Evolutionary conservation across 805 yeast species (phyloP).

Genomic region (Cyberlindnera sargentensis): DNA sequence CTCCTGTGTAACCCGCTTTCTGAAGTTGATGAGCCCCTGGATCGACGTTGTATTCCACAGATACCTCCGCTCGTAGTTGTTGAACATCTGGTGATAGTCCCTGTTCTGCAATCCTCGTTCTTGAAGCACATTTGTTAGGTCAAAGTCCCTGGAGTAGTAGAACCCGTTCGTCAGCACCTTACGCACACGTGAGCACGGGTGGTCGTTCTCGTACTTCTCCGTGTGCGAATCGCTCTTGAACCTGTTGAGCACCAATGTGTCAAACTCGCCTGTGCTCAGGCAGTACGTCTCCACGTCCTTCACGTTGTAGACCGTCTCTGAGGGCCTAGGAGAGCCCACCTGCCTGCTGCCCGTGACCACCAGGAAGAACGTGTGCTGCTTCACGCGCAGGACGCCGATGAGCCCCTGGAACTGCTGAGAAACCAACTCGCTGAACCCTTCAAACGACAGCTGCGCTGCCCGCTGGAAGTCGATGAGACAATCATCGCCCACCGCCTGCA

Average conservation of each 20-base stretch:
- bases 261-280: slow-evolving; percentile 50
- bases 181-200: slow-evolving; percentile 74
- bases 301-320: slow-evolving; percentile 46
- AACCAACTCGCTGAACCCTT: slow-evolving; percentile 34
- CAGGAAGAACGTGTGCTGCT: slow-evolving; percentile 48
- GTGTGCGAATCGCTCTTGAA: slow-evolving; percentile 17
- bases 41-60: slow-evolving; percentile 91
- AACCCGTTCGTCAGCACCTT: slow-evolving; percentile 79
- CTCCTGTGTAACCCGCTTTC: slow-evolving; percentile 55
- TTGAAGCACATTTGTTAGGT: slow-evolving; percentile 75
- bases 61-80: slow-evolving; percentile 62
- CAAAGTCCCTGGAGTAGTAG: slow-evolving; percentile 85
- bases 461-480: slow-evolving; percentile 49
- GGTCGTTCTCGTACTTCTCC: slow-evolving; percentile 39
- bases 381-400: slow-evolving; percentile 51
- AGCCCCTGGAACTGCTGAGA: slow-evolving; percentile 42
- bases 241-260: slow-evolving; percentile 25
- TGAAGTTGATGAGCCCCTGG: slow-evolving; percentile 65
- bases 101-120: slow-evolving; percentile 45
- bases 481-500: slow-evolving; percentile 35
- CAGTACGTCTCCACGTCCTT: slow-evolving; percentile 62
- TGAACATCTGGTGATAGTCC: slow-evolving; percentile 29
- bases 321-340: slow-evolving; percentile 53
- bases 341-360: slow-evolving; percentile 47
- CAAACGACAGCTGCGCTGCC: slow-evolving; percentile 30